These are phyloP conservation scores for Euphorbia lathyris DNA, from an alignment of 345 rosid genomes.

Conservation along the genomic window DNA sequence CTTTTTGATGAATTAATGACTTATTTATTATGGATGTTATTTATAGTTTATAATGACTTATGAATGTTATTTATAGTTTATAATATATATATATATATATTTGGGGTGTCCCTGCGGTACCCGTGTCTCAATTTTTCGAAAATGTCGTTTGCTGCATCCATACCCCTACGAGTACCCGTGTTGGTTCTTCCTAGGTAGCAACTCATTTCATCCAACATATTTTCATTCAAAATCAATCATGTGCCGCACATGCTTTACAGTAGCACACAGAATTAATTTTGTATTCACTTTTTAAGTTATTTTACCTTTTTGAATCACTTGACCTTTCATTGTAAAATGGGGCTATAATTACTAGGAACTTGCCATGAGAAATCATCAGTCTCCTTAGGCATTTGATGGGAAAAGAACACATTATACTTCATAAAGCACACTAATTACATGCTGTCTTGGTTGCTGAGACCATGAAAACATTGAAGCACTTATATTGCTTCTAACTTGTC, in stretches of 20 bases:
- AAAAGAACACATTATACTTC: constrained; percentile 1
- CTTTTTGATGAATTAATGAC: too few relatives aligned
- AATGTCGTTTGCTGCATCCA: too few relatives aligned
- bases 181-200: too few relatives aligned
- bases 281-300: background rate
- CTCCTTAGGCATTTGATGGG: constrained; percentile 5
- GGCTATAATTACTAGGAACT: background rate
- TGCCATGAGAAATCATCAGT: background rate
- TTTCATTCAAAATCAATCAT: background rate
- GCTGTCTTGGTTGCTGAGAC: background rate
- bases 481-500: constrained; percentile 15
- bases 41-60: too few relatives aligned
- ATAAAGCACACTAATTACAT: background rate
- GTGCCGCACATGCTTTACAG: constrained; percentile 1
- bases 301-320: background rate
- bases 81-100: too few relatives aligned
- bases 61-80: too few relatives aligned
- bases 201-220: background rate
- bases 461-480: constrained; percentile 5
- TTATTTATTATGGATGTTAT: too few relatives aligned
- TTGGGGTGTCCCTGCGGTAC: too few relatives aligned
- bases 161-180: too few relatives aligned
- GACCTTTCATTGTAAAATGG: background rate
- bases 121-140: too few relatives aligned
- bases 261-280: background rate